phyloP scores from a whole-genome alignment of 2,329 filamentous ascomycete species.

The Fusarium heterosporum region DNA sequence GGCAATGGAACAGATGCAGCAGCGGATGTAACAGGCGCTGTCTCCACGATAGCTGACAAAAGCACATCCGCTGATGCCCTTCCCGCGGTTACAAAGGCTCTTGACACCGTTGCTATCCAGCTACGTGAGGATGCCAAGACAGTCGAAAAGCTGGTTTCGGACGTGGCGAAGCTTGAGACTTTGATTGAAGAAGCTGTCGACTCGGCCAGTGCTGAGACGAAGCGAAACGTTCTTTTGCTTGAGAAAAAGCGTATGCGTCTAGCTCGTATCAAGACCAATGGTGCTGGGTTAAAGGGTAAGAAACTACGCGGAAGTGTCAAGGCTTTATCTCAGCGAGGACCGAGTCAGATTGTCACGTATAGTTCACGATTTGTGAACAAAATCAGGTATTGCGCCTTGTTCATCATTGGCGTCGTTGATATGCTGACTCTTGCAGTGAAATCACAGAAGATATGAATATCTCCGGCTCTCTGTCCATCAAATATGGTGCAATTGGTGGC shows the following conservation, averaged over 20 bases:
- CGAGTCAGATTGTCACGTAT: too few relatives aligned
- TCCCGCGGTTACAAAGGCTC: background rate
- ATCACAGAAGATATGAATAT: background rate
- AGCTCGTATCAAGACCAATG: background rate
- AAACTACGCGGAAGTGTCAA: background rate
- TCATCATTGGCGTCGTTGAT: too few relatives aligned
- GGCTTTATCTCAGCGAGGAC: background rate
- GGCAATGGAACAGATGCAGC: background rate
- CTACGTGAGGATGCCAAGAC: background rate
- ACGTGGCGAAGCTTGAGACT: rapidly evolving
- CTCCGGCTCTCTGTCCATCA: background rate
- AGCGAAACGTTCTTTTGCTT: background rate
- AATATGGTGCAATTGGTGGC: background rate
- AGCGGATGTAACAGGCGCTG: too few relatives aligned
- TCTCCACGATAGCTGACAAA: too few relatives aligned
- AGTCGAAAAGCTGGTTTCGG: background rate
- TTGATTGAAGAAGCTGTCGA: background rate
- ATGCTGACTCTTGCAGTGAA: too few relatives aligned
- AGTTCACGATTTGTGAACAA: too few relatives aligned
- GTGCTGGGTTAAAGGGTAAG: background rate
- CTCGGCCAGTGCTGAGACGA: background rate
- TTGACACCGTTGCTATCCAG: background rate
- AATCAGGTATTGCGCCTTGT: too few relatives aligned
- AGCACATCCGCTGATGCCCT: too few relatives aligned
- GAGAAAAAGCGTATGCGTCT: background rate